Evolutionary conservation across 768 basidiomycete species (phyloP), one percentile per base, ranked within the genome.

Genomic region (Auriscalpium orientale): DNA sequence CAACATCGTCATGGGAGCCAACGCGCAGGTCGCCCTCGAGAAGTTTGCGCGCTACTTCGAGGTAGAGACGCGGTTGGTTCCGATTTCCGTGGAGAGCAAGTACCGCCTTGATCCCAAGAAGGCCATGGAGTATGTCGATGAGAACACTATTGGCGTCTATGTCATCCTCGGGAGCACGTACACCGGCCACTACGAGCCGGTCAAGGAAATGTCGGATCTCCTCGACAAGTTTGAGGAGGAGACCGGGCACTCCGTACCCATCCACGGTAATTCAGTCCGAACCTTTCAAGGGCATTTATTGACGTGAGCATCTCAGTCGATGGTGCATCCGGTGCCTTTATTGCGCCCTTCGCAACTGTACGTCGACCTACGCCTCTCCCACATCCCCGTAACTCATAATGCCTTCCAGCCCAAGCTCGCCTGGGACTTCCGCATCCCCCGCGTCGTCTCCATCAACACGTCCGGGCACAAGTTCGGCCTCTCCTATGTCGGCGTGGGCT

Each of bases 201-300:
- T 97, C 35, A 80, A 89, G 67, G 89, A 86, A 67, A 89, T 97
- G 83, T 75, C 87, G 1, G 83, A 85, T 44, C 76, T 89, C 10
- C 74, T 92, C 68, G 76, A 78, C 72, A 76, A 71, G 56, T 84
- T 81, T 63, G 77, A 85, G 67, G 66, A 49, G 18, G 63, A 69
- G 58, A 78, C 74, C 0, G 78, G 77, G n/a, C 63, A 66, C 58
- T 68, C 67, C 49, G 72, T 78, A 35, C 75, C 79, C 20, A 75
- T 79, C 58, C 77, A 76, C 57, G 62, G 64, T 68, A 49, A 22
- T 57, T 54, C 8, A 4, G 2, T 15, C 21, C 13, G 2, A 18
- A 5, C n/a, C 40, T 33, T 33, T 40, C 18, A 33, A 5, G 43
- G 8, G 2, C 13, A 21, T 18, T 40, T 38, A 33, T 34, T 45